Percentiles rank a stretch among this genome's conserved stretches.
These are phyloP conservation scores for Phytophthora nicotianae DNA, from an alignment of 352 stramenopile genomes.

Conservation along the genomic window DNA sequence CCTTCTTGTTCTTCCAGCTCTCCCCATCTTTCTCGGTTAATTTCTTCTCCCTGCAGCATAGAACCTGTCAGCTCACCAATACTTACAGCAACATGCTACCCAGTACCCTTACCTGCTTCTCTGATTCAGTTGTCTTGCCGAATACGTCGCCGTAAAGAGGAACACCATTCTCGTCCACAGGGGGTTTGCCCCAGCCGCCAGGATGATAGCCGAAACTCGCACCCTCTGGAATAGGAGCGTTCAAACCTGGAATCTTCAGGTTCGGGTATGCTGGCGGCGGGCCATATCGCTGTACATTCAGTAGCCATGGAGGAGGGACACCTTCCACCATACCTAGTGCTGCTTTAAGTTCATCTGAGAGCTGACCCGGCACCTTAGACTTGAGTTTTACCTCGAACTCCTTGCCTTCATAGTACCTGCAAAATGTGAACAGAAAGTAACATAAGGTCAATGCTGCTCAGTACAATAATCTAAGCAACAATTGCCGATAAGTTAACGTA, in stretches of 20 bases:
- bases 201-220: slow-evolving; percentile 96
- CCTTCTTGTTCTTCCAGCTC: slow-evolving; percentile 72
- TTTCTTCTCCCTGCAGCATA: slow-evolving; percentile 40
- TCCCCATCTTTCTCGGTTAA: slow-evolving; percentile 74
- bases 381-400: slow-evolving; percentile 94
- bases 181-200: slow-evolving; percentile 97
- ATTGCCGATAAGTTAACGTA: slow-evolving; percentile 33
- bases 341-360: slow-evolving; percentile 88
- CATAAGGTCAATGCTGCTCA: slow-evolving; percentile 5
- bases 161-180: slow-evolving; percentile 94
- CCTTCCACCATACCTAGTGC: slow-evolving; percentile 95
- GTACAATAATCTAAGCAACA: not conserved
- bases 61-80: slow-evolving; percentile 4
- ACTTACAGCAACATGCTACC: not conserved
- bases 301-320: slow-evolving; percentile 96
- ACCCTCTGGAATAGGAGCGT: slow-evolving; percentile 95
- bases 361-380: slow-evolving; percentile 88
- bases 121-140: slow-evolving; percentile 52
- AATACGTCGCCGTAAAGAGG: slow-evolving; percentile 98
- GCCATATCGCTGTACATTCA: slow-evolving; percentile 99
- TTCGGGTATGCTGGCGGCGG: slow-evolving; percentile 97
- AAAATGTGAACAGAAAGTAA: slow-evolving; percentile 3
- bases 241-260: slow-evolving; percentile 97
- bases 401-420: slow-evolving; percentile 98
- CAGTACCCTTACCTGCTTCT: slow-evolving; percentile 30